Evolutionary conservation across 2,329 filamentous ascomycete genomes (phyloP).

Genomic region (Pestalotiopsis sp.): DNA sequence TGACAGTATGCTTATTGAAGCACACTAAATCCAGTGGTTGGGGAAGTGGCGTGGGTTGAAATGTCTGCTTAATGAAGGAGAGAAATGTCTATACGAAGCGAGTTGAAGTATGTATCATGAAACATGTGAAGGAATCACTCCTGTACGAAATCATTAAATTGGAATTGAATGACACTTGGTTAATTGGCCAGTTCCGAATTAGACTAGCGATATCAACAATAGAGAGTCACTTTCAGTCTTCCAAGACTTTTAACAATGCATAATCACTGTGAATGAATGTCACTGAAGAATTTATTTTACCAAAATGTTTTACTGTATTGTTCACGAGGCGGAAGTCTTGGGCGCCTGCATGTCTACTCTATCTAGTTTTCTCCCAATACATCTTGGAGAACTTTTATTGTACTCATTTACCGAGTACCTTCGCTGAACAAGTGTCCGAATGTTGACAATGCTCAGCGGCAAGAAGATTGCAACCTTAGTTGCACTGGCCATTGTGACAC

Average conservation of each 20-base stretch:
- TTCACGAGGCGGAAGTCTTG: no score
- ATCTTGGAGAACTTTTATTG: no score
- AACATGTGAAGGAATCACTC: conserved; percentile 10
- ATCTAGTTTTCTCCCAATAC: no score
- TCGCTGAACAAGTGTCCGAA: no score
- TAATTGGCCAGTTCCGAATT: not conserved
- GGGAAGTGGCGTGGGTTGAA: not conserved
- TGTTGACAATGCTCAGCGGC: not conserved
- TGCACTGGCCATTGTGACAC: not conserved
- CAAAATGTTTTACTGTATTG: no score
- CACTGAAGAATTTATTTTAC: not conserved
- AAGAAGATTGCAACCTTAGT: not conserved
- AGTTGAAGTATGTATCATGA: conserved; percentile 2
- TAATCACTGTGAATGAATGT: not conserved
- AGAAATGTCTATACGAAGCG: not conserved
- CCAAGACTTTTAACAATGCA: not conserved
- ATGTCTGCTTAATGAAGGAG: not conserved
- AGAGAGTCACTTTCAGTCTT: not conserved
- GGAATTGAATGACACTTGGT: not conserved
- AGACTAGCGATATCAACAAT: conserved; percentile 7
- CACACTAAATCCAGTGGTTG: not conserved
- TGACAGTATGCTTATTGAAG: not conserved
- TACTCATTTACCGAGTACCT: no score
- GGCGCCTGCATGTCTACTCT: no score
- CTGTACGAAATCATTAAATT: not conserved